A percentile compares a stretch with the other conserved stretches of the same genome.
Evolutionary conservation across 1,139 yeast species (phyloP).

Genomic region (Candida glucosophila): DNA sequence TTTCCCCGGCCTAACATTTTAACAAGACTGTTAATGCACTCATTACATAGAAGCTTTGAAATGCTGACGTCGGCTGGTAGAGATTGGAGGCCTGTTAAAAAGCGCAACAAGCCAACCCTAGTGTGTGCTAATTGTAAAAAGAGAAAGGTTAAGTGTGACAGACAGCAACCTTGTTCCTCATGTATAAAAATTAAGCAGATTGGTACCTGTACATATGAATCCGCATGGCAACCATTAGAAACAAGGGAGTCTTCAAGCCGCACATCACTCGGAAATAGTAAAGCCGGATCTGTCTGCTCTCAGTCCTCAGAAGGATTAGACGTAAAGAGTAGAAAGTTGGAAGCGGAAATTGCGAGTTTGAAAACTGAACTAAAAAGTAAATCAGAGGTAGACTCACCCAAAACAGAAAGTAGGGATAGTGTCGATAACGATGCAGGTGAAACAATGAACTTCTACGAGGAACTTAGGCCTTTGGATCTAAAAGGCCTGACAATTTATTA

Average conservation of each 20-base stretch:
- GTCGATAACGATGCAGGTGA: conserved; percentile 14
- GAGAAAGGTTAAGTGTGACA: conserved; percentile 31
- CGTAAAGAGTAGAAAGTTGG: too few relatives aligned
- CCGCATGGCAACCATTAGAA: conserved; percentile 1
- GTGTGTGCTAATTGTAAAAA: conserved; percentile 29
- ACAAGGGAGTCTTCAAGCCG: not conserved
- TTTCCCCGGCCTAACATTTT: too few relatives aligned
- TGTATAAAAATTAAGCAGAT: conserved; percentile 19
- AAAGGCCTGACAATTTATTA: conserved; percentile 28
- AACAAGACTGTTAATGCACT: too few relatives aligned
- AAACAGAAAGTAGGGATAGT: too few relatives aligned
- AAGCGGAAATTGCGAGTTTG: too few relatives aligned
- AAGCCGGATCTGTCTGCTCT: too few relatives aligned
- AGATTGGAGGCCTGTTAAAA: conserved; percentile 6
- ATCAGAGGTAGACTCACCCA: too few relatives aligned
- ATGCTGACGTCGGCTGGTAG: too few relatives aligned
- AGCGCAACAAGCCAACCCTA: conserved; percentile 23
- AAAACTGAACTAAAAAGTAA: too few relatives aligned
- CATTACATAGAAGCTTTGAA: too few relatives aligned
- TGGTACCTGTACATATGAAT: conserved; percentile 19
- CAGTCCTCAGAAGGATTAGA: too few relatives aligned
- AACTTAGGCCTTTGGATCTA: conserved; percentile 31
- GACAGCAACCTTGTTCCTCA: conserved; percentile 26
- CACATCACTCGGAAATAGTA: too few relatives aligned
- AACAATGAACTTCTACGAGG: conserved; percentile 33